phyloP scores from a whole-genome alignment of 2,329 filamentous ascomycete genomes.

The Intubia oerlemansii region DNA sequence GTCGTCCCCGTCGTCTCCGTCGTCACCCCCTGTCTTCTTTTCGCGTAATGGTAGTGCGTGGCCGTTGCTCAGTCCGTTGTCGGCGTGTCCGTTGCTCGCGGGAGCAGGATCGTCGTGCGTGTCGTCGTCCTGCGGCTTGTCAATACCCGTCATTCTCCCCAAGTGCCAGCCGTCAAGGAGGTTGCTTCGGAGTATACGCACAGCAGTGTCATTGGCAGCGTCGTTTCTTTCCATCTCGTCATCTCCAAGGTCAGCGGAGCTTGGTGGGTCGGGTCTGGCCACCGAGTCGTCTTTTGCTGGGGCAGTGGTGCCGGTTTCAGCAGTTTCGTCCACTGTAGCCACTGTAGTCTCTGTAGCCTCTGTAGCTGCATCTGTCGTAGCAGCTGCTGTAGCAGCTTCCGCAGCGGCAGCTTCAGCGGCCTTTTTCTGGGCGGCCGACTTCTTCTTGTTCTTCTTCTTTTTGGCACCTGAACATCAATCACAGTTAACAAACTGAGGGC shows the following conservation, averaged over 20 bases:
- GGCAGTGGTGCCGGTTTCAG: neutral
- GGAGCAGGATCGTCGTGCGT: no score
- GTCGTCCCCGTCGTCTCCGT: constrained; percentile 15
- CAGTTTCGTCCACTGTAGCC: constrained; percentile 4
- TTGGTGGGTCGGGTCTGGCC: no score
- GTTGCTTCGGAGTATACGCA: no score
- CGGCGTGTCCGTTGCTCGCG: no score
- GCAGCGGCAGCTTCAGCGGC: constrained; percentile 8
- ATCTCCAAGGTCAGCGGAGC: no score
- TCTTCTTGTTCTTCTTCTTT: constrained; percentile 39
- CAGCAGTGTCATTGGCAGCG: no score
- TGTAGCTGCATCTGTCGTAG: no score
- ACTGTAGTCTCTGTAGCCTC: constrained; percentile 2
- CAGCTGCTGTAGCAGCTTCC: constrained; percentile 6
- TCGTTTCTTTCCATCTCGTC: no score
- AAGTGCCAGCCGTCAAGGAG: no score
- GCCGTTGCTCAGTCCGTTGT: constrained; percentile 9
- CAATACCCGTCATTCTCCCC: no score
- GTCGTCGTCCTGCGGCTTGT: no score
- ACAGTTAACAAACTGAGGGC: no score
- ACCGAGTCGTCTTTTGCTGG: neutral
- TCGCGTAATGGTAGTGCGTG: constrained; percentile 1
- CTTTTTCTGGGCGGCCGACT: constrained; percentile 26
- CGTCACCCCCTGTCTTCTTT: neutral
- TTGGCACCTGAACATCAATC: constrained; percentile 26